Percentiles rank a stretch among this genome's conserved stretches.
phyloP scores from a whole-genome alignment of 352 stramenopile genomes.

The Globisporangium rhizosaccharum region DNA sequence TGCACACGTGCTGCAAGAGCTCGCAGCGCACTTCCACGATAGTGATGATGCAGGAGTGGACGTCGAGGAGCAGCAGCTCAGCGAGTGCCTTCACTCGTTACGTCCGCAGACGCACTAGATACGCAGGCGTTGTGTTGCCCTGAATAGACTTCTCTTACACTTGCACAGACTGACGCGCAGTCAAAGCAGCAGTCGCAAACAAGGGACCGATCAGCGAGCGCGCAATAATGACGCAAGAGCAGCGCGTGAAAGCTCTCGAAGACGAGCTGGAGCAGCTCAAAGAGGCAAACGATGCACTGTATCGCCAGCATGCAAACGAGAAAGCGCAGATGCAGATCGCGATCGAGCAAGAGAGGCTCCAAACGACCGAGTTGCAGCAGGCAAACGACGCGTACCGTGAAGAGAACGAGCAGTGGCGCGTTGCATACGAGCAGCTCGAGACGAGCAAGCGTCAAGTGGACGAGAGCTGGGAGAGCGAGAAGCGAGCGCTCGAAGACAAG shows the following conservation, averaged over 20 bases:
- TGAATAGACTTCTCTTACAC: too few species aligned
- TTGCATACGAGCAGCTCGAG: conserved; percentile 56
- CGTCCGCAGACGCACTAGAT: too few species aligned
- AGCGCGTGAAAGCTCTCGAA: conserved; percentile 31
- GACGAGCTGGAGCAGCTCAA: conserved; percentile 50
- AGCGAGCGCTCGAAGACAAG: conserved; percentile 46
- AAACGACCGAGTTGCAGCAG: conserved; percentile 34
- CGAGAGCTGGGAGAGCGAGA: conserved; percentile 38
- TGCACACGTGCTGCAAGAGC: conserved; percentile 3
- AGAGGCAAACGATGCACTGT: conserved; percentile 51
- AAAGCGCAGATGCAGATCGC: conserved; percentile 75
- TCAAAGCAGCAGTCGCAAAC: too few species aligned
- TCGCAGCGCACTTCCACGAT: conserved; percentile 1
- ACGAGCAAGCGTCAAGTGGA: conserved; percentile 38
- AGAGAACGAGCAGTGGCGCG: conserved; percentile 54
- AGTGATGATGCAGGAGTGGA: neutral
- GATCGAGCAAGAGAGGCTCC: conserved; percentile 59
- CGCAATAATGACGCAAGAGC: conserved; percentile 21
- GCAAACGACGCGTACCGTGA: conserved; percentile 39
- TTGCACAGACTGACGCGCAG: too few species aligned
- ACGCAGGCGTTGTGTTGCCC: too few species aligned
- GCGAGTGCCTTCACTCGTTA: neutral
- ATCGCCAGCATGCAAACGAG: conserved; percentile 62
- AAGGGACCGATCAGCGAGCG: neutral
- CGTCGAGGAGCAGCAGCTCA: neutral